These are phyloP conservation scores for Trypanosomatidae sp. DNA, from an alignment of 208 protist species.

Conservation along the genomic window DNA sequence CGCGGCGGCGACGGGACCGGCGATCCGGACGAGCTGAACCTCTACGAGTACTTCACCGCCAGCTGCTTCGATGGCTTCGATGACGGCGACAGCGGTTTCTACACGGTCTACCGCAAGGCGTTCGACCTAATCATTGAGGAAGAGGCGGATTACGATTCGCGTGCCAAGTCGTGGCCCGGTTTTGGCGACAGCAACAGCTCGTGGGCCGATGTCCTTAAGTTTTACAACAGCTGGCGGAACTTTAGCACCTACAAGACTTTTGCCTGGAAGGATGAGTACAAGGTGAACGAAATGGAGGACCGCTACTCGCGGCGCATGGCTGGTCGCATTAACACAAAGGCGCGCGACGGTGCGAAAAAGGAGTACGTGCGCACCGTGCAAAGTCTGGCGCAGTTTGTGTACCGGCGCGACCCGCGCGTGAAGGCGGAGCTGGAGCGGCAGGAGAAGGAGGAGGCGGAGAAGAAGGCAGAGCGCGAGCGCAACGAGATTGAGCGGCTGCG, in stretches of 20 bases:
- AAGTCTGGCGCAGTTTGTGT: conserved; percentile 74
- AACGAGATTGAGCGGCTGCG: conserved; percentile 55
- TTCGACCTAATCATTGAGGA: conserved; percentile 75
- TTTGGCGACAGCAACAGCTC: conserved; percentile 68
- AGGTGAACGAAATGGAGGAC: conserved; percentile 89
- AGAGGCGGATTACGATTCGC: conserved; percentile 61
- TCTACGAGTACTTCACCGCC: conserved; percentile 84
- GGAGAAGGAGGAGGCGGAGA: conserved; percentile 57
- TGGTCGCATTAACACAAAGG: conserved; percentile 87
- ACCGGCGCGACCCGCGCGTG: conserved; percentile 86
- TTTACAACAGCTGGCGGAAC: conserved; percentile 86
- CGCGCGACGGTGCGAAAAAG: conserved; percentile 71
- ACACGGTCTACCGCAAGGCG: conserved; percentile 69
- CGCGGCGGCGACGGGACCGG: conserved; percentile 50
- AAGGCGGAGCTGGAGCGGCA: conserved; percentile 57
- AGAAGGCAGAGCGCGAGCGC: conserved; percentile 51
- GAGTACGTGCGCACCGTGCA: conserved; percentile 86
- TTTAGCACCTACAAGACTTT: conserved; percentile 87
- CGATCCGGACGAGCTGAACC: conserved; percentile 67
- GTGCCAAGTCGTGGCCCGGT: conserved; percentile 58
- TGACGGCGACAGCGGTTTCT: conserved; percentile 84
- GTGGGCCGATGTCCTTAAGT: conserved; percentile 67
- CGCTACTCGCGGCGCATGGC: conserved; percentile 81
- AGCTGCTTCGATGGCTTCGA: conserved; percentile 81
- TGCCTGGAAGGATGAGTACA: conserved; percentile 92